A percentile compares a stretch with the other conserved stretches of the same genome.
phyloP scores from a whole-genome alignment of 305 asterid genomes.

The Fraxinus baroniana region DNA sequence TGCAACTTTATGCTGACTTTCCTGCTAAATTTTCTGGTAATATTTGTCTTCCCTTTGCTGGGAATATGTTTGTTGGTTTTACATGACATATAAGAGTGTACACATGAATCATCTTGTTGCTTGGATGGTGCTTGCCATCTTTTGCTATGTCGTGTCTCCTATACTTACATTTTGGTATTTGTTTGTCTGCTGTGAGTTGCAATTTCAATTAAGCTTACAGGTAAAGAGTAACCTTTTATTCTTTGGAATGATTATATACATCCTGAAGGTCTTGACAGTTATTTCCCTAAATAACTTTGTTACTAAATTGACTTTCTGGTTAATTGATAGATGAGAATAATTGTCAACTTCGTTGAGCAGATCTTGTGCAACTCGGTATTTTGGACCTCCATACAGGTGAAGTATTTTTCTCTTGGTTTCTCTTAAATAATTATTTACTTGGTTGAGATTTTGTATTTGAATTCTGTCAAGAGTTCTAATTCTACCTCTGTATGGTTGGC shows the following conservation, averaged over 20 bases:
- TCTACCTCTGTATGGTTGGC: conserved; percentile 41
- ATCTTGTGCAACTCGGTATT: conserved; percentile 56
- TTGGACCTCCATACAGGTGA: conserved; percentile 70
- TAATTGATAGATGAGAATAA: conserved; percentile 75
- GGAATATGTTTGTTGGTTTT: conserved; percentile 31
- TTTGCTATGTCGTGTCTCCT: neutral
- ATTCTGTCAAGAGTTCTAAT: conserved; percentile 32
- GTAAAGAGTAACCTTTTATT: conserved; percentile 16
- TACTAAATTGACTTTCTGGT: conserved; percentile 68
- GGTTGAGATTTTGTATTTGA: conserved; percentile 19
- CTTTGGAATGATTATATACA: conserved; percentile 27
- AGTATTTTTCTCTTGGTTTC: conserved; percentile 31
- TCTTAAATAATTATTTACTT: conserved; percentile 16
- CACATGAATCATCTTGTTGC: conserved; percentile 26
- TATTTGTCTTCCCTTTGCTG: conserved; percentile 47
- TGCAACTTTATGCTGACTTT: conserved; percentile 79
- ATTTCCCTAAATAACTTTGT: conserved; percentile 23
- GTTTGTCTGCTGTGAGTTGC: conserved; percentile 22
- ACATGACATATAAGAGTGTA: conserved; percentile 19
- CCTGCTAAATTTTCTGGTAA: conserved; percentile 82
- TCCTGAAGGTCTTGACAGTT: conserved; percentile 38
- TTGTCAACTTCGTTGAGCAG: conserved; percentile 75
- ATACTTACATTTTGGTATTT: conserved; percentile 6
- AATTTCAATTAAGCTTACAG: conserved; percentile 14
- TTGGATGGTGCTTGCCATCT: conserved; percentile 21